Base-by-base conservation (phyloP, 208 protist species). In the Trypanosoma cruzi region DNA sequence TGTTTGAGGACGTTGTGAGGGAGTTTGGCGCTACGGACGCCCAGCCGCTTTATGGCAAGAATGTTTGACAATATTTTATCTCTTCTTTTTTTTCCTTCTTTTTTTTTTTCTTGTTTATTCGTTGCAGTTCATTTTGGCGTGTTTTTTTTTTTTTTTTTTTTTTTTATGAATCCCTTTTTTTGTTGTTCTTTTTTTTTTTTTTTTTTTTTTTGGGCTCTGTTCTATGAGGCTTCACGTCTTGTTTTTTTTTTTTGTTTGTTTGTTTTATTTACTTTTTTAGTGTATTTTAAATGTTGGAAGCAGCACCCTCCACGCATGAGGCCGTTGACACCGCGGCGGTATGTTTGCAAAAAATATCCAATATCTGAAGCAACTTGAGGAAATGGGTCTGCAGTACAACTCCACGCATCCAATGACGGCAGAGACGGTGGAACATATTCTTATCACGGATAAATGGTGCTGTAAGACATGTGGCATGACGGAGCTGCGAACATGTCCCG, bases 381-480 rank as follows among this genome's bases (percentile, higher is more conserved):
- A 75, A 36, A 68, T 73, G 24, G 87, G 87, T 5, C 73, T 93
- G 26, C 73, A 66, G 18, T 75, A 89, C 60, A 74, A 84, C 60
- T 68, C 71, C 14, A 46, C 52, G 40, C 34, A 56, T 16, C 49
- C 64, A 13, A 61, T 68, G 4, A 62, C 77, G 1, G 61, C 77
- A 11, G 84, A 88, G 20, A 56, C 65, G 5, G 84, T 94, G 26
- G 85, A 94, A 70, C 85, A 94, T 31, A 79, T 84, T 20, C 79
- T 94, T 46, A 86, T 91, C 60, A 90, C 85, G 16, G 88, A 94
- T 64, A 68, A 73, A 32, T 88, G 88, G 77, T 73, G 61, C 48
- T 94, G 88, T 49, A 72, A 71, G 24, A 59, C 78, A 48, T 94
- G 88, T 69, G 73, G 77, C 36, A 65, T 46, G 49, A 71, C 85